Evolutionary conservation across 2,329 filamentous ascomycete genomes (phyloP), one percentile per base, ranked within the genome.

Genomic region (Drechslerella stenobrocha): DNA sequence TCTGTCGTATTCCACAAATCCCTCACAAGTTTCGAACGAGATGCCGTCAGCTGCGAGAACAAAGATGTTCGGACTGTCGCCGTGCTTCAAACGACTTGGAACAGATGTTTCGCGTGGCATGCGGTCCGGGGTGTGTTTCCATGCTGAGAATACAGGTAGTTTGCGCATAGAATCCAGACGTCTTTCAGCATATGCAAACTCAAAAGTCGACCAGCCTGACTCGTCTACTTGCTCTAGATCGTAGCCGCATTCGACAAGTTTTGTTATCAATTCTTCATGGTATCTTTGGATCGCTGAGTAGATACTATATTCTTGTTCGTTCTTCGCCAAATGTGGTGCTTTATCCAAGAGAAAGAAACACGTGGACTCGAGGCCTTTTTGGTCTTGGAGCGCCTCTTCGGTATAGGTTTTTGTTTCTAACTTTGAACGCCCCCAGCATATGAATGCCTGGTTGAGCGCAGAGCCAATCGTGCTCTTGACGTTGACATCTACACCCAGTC

Each of bases 401-500:
- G 53, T 42, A 11, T 58, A 58, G 18, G 40, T 34, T 15, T 30
- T 53, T 47, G 48, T 66, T 44, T 66, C 52, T 11, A 52, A n/a
- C 15, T 50, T 66, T 23, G 47, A 52, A 15, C 30, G 52, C 1
- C 28, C 47, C 60, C 60, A 66, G 7, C n/a, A 7, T 13, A 24
- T 51, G 4, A 58, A 24, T 24, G 60, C 47, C 5, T 57, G 60
- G 18, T 58, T 53, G 7, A 66, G 48, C 3, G 37, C 47, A 18
- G 37, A 52, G 7, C 60, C 60, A 30, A 32, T 32, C 0, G 40
- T 20, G 22, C 52, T 58, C 48, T 46, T 52, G 40, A 52, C 47
- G 32, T 63, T 52, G 30, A 65, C 46, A 20, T 71, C 55, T 3
- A 64, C 70, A 7, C 70, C 70, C 15, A 65, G 60, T 3, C 70